Conservation (phyloP, 2,329 filamentous ascomycete species). For the Hypoxylon sp. region DNA sequence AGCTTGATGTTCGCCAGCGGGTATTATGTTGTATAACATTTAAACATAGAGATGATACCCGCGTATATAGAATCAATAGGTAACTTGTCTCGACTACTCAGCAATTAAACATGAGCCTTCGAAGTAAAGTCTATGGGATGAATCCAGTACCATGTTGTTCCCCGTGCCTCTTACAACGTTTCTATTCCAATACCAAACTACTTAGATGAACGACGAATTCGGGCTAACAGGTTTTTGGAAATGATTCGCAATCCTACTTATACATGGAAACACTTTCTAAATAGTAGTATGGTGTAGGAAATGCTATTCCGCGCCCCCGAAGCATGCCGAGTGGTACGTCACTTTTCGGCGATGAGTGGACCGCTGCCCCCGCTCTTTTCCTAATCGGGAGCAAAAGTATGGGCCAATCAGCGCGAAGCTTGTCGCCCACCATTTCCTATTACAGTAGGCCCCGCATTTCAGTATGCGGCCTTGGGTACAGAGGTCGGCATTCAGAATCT, state of each 20-base stretch:
- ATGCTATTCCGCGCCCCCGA: too few species aligned
- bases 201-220: too few species aligned
- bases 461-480: neutral
- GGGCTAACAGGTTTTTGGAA: too few species aligned
- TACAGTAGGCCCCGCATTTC: conserved; percentile 15
- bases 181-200: neutral
- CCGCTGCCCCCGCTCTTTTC: neutral
- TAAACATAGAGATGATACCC: conserved; percentile 41
- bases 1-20: conserved; percentile 7
- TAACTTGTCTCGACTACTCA: neutral
- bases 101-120: neutral
- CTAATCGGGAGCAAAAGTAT: neutral
- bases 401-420: conserved; percentile 1
- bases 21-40: conserved; percentile 8
- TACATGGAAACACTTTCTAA: too few species aligned
- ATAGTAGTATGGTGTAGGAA: too few species aligned
- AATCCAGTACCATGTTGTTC: neutral
- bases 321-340: neutral
- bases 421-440: conserved; percentile 23
- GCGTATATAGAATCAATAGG: conserved; percentile 18
- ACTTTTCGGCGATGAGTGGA: neutral
- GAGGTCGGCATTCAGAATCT: neutral
- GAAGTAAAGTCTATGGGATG: too few species aligned
- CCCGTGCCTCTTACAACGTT: neutral
- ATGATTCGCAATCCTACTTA: too few species aligned